Base-by-base conservation (phyloP, 2,329 filamentous ascomycete species). In the Fusarium tuaranense region DNA sequence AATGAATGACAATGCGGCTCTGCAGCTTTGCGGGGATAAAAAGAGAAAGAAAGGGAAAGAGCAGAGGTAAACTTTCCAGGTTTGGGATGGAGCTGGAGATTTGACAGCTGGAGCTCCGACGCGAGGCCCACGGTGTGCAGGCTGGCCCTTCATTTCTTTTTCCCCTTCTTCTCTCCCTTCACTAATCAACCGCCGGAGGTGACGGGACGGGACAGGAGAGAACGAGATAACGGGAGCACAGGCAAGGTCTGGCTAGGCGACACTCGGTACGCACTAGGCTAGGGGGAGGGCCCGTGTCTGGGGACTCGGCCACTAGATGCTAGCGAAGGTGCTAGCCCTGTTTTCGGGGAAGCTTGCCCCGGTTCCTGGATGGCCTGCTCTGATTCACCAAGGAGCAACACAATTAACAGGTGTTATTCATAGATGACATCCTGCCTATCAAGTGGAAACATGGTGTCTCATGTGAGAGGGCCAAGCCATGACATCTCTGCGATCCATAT, bases 281-380 rank as follows among this genome's bases (percentile, higher is more conserved):
- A 71, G 68, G 64, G 64, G 63, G 60, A 41, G 32, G 32, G 27
- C 55, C 44, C 72, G 68, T 65, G 57, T 72, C 65, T 70, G 65
- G 72, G 71, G 71, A 20, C 16, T 38, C 65, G 72, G 72, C 72
- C 72, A 72, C 72, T 74, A 75, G 69, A 72, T n/a, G 18, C 51
- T 72, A 74, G 71, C 64, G 68, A 69, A 59, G 13, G 12, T 18
- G 39, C 46, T 73, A 75, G 72, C 72, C 55, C 66, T 53, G 61
- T 70, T 59, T 60, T 67, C 22, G 34, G 58, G 63, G 36, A 53
- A 48, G 46, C 48, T 62, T 65, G 46, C 63, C 53, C 57, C 53
- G 68, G 72, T 64, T 44, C 63, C 44, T 75, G 73, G 32, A 38
- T 36, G 32, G 32, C 16, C 34, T 32, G 48, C 46, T 32, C 58